Base-by-base conservation (phyloP, 306 rosid genomes). In the Styphnolobium japonicum region DNA sequence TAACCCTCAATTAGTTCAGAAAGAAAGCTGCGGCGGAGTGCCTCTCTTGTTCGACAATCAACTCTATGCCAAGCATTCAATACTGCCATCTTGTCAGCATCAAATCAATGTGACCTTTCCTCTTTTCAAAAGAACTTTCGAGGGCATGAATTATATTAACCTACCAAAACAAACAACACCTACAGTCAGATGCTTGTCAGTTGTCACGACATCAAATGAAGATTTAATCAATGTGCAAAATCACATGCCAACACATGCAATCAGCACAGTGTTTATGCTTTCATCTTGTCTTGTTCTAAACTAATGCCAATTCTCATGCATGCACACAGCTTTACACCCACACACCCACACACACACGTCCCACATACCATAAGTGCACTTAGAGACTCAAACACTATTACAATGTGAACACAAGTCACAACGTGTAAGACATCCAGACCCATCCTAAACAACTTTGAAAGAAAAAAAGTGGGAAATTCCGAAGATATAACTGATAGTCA, bases 11-110 rank as follows among this genome's bases (percentile, higher is more conserved):
- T 69, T 52, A 92, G 98, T 73, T 91, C 98, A 7, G 75, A 74
- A 62, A 87, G 89, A 83, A 75, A 92, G 48, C 98, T 86, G 65
- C 92, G 97, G 45, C 98, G 94, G 86, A 95, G 89, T 48, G 98
- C 98, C 73, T 91, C 97, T 75, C 98, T 92, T 70, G 98, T 93
- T 84, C 84, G 88, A 86, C 86, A 81, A 74, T 90, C 90, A 33
- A 95, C 74, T 84, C 97, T 90, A 25, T 43, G 86, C 86, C 86
- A 83, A 25, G 80, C 80, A 64, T 83, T 83, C 76, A 83, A 71
- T 69, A 83, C 86, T 34, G 71, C 80, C 83, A 83, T 22, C 76
- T 83, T 83, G 76, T 92, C 90, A 56, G 90, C 77, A 85, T 92
- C 94, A n/a, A n/a, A n/a, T n/a, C n/a, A 79, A 87, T 74, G 46